phyloP scores from a whole-genome alignment of 2,329 filamentous ascomycete species.

The Pyrenophora graminea region DNA sequence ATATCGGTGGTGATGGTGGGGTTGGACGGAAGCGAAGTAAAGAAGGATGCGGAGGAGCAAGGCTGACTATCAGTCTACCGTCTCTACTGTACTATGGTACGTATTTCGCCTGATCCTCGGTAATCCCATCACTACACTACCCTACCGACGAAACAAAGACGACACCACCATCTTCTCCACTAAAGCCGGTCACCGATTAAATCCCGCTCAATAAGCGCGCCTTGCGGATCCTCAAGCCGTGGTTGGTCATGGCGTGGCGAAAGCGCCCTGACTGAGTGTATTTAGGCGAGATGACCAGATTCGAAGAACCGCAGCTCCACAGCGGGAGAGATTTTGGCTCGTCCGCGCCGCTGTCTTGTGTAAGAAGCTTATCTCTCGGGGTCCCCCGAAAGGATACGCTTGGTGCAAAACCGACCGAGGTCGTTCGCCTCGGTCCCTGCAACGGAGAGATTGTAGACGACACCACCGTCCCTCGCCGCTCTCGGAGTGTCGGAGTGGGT shows the following conservation, averaged over 20 bases:
- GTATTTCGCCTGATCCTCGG: no score
- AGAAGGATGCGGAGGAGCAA: no score
- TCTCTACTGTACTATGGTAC: no score
- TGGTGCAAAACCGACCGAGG: no score
- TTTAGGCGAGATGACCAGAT: constrained; percentile 11
- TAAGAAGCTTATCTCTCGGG: constrained; percentile 12
- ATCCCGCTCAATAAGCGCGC: constrained; percentile 4
- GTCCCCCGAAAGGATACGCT: constrained; percentile 1
- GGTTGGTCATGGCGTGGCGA: constrained; percentile 9
- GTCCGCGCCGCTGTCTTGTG: constrained; percentile 3
- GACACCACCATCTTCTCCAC: not conserved
- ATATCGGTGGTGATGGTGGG: not conserved
- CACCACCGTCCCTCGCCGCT: not conserved
- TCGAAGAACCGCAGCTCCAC: constrained; percentile 12
- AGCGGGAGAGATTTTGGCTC: constrained; percentile 9
- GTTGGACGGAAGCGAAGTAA: not conserved
- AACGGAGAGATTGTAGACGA: not conserved
- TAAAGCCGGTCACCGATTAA: not conserved
- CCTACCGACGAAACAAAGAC: not conserved
- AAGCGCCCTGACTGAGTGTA: constrained; percentile 3
- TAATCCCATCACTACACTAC: not conserved
- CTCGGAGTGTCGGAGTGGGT: constrained; percentile 10
- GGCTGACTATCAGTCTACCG: no score
- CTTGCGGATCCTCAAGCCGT: not conserved
- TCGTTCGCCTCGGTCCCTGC: constrained; percentile 5